Evolutionary conservation across 78 protist genomes (phyloP).

Genomic region (Dictyostelium intermedium): DNA sequence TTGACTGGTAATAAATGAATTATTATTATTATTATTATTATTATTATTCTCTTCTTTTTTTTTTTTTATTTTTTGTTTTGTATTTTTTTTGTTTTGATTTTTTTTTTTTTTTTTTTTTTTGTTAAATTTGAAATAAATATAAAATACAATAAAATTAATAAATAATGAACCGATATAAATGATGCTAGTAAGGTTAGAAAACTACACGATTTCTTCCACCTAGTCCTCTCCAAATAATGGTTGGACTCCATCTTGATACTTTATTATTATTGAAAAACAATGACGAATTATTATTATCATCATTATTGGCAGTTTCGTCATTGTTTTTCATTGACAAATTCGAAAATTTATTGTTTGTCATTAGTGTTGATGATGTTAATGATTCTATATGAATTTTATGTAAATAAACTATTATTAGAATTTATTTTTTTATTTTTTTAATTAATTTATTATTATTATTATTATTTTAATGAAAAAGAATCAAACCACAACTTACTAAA

Average conservation of each 20-base stretch:
- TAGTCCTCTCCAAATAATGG: not conserved
- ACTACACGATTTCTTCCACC: not conserved
- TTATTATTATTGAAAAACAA: not conserved
- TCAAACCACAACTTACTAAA: not conserved
- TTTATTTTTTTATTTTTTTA: too few relatives aligned
- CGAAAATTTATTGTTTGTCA: not conserved
- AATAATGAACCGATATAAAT: not conserved
- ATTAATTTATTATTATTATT: too few relatives aligned
- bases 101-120: too few relatives aligned
- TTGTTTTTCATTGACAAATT: not conserved
- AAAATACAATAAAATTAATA: too few relatives aligned
- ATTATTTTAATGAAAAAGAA: not conserved
- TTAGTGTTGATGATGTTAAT: not conserved
- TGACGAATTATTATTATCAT: not conserved
- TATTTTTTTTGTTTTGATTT: too few relatives aligned
- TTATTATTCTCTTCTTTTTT: too few relatives aligned
- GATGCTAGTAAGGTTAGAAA: not conserved
- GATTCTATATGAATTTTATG: not conserved
- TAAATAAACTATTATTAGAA: not conserved
- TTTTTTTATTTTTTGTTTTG: too few relatives aligned
- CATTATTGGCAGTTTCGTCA: not conserved
- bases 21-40: too few relatives aligned
- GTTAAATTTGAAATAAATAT: not conserved
- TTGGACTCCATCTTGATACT: not conserved
- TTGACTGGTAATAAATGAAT: not conserved